These are phyloP conservation scores for Nakazawaea peltata DNA, from an alignment of 805 yeast species.

Conservation along the genomic window DNA sequence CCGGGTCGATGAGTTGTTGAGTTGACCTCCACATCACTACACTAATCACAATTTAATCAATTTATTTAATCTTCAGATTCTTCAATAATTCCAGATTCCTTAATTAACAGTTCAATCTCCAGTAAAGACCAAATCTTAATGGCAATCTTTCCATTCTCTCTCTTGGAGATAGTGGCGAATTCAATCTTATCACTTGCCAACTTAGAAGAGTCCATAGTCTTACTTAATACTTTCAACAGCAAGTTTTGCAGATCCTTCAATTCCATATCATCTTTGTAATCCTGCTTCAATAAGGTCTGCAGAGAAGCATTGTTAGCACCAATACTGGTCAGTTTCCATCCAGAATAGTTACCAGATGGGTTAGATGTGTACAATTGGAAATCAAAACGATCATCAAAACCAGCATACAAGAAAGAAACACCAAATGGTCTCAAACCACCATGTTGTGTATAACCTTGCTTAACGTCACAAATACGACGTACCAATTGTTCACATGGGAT, in stretches of 20 bases:
- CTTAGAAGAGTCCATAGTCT: slow-evolving; percentile 86
- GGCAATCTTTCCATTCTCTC: slow-evolving; percentile 38
- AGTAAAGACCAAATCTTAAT: slow-evolving; percentile 75
- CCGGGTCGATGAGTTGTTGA: too few relatives aligned
- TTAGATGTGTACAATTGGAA: slow-evolving; percentile 92
- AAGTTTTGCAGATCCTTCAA: slow-evolving; percentile 74
- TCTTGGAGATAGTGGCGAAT: slow-evolving; percentile 68
- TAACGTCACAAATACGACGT: slow-evolving; percentile 81
- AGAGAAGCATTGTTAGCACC: slow-evolving; percentile 97
- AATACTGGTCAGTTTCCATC: slow-evolving; percentile 97
- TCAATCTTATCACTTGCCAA: slow-evolving; percentile 87
- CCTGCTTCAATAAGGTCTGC: slow-evolving; percentile 91
- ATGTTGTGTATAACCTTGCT: slow-evolving; percentile 97
- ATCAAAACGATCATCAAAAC: slow-evolving; percentile 82
- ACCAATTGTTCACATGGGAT: slow-evolving; percentile 92
- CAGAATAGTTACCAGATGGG: slow-evolving; percentile 96
- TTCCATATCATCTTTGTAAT: slow-evolving; percentile 74
- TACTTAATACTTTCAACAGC: slow-evolving; percentile 85
- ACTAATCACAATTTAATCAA: slow-evolving; percentile 14
- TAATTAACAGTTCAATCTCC: slow-evolving; percentile 69
- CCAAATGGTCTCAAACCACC: slow-evolving; percentile 99
- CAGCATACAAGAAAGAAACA: slow-evolving; percentile 93
- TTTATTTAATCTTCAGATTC: slow-evolving; percentile 50
- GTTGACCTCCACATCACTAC: too few relatives aligned
- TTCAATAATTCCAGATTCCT: slow-evolving; percentile 60